Conservation (phyloP, 2,329 filamentous ascomycete species). For the Aspergillus sp. region DNA sequence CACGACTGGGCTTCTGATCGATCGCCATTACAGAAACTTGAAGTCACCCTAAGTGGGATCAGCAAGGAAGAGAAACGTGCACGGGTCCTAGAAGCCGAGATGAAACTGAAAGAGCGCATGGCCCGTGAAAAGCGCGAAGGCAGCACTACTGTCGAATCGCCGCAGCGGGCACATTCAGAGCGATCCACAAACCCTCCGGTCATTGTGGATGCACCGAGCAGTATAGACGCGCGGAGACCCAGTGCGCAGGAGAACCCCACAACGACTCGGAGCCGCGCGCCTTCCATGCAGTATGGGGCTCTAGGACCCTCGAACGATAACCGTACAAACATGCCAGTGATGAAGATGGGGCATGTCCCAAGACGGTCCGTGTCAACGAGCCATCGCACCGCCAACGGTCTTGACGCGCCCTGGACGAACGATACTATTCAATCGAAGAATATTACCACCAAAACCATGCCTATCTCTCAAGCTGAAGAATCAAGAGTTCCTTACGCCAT, state of each 20-base stretch:
- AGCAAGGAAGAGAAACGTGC: conserved; percentile 95
- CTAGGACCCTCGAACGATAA: conserved; percentile 12
- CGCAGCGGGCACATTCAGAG: conserved; percentile 7
- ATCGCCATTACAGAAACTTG: conserved; percentile 89
- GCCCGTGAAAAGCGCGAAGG: conserved; percentile 18
- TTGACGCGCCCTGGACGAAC: conserved; percentile 6
- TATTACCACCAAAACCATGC: neutral
- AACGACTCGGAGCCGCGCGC: conserved; percentile 12
- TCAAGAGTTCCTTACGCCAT: neutral
- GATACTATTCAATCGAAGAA: conserved; percentile 4
- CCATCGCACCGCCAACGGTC: conserved; percentile 9
- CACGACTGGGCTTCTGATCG: conserved; percentile 69
- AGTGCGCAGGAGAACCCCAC: neutral
- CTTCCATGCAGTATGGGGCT: conserved; percentile 19
- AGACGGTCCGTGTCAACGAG: conserved; percentile 26
- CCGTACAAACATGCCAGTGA: neutral
- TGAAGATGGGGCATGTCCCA: conserved; percentile 20
- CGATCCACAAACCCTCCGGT: conserved; percentile 2
- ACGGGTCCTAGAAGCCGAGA: conserved; percentile 77
- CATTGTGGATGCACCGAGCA: conserved; percentile 13
- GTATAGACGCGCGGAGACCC: neutral
- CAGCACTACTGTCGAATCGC: neutral
- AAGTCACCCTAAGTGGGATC: conserved; percentile 85
- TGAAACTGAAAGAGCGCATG: conserved; percentile 60
- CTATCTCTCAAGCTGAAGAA: neutral